Evolutionary conservation across 2,329 filamentous ascomycete species (phyloP).

Genomic region (Fusarium sarcochroum): DNA sequence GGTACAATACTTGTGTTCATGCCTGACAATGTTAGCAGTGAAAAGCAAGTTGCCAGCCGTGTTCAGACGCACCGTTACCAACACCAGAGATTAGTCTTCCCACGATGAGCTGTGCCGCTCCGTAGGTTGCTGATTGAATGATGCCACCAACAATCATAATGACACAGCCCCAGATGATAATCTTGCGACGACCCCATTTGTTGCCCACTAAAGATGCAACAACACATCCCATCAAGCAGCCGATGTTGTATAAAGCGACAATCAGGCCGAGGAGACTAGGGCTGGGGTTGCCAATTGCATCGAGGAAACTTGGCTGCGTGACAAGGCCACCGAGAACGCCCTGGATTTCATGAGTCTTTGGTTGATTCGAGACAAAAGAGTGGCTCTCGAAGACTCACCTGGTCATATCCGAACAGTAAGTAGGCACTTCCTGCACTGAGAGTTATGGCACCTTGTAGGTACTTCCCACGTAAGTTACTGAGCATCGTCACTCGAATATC

Average conservation of each 20-base stretch:
- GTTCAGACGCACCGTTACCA: no score
- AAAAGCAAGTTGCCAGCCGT: no score
- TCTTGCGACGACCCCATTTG: slow-evolving; percentile 11
- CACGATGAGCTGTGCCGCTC: no score
- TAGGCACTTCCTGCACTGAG: slow-evolving; percentile 25
- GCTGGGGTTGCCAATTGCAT: slow-evolving; percentile 18
- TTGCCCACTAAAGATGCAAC: slow-evolving; percentile 12
- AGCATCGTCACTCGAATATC: slow-evolving; percentile 3
- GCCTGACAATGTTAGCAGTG: no score
- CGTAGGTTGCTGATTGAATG: no score
- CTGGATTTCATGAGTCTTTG: no score
- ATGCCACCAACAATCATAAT: slow-evolving; percentile 23
- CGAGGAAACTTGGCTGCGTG: slow-evolving; percentile 22
- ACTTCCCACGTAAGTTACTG: slow-evolving; percentile 8
- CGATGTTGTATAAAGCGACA: slow-evolving; percentile 27
- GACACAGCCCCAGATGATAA: slow-evolving; percentile 24
- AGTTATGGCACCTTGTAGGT: slow-evolving; percentile 9
- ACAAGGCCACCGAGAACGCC: slow-evolving; percentile 25
- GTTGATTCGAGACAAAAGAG: no score
- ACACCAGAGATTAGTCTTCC: no score
- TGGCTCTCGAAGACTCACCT: not conserved
- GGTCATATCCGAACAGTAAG: slow-evolving; percentile 24
- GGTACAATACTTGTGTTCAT: no score
- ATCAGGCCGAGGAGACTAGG: slow-evolving; percentile 24
- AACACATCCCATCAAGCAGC: slow-evolving; percentile 16